Conservation (phyloP, 2,329 filamentous ascomycete species). For the Phialophora tarda region DNA sequence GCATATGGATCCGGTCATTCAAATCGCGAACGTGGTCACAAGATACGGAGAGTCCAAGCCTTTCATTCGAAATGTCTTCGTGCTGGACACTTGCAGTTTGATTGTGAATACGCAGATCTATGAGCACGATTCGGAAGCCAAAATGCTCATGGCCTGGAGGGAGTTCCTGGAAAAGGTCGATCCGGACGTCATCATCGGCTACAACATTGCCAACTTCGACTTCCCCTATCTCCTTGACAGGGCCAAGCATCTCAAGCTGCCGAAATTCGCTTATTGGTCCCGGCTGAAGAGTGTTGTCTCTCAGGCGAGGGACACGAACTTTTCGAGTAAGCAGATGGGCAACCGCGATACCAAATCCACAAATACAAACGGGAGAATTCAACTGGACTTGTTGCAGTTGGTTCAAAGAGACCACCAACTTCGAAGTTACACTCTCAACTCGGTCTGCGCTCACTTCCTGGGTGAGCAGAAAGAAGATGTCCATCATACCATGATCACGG, state of each 20-base stretch:
- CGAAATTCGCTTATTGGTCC: slow-evolving; percentile 84
- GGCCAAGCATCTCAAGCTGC: slow-evolving; percentile 80
- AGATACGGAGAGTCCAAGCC: slow-evolving; percentile 93
- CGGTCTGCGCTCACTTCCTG: slow-evolving; percentile 90
- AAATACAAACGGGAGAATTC: slow-evolving; percentile 91
- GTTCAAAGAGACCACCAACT: slow-evolving; percentile 94
- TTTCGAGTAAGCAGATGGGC: slow-evolving; percentile 98
- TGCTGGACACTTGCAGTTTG: slow-evolving; percentile 84
- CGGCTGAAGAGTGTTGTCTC: slow-evolving; percentile 75
- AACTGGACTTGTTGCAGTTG: slow-evolving; percentile 91
- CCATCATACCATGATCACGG: slow-evolving; percentile 98
- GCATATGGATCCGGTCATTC: slow-evolving; percentile 89
- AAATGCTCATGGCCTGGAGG: slow-evolving; percentile 92
- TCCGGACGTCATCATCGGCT: slow-evolving; percentile 96
- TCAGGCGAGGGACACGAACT: slow-evolving; percentile 76
- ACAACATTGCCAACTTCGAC: slow-evolving; percentile 99
- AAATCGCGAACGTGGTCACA: slow-evolving; percentile 96
- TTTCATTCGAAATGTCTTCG: slow-evolving; percentile 96
- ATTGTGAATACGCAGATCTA: slow-evolving; percentile 96
- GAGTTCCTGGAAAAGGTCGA: slow-evolving; percentile 89
- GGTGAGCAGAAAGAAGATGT: slow-evolving; percentile 99
- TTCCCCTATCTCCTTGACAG: slow-evolving; percentile 94
- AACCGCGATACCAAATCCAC: slow-evolving; percentile 92
- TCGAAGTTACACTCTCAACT: slow-evolving; percentile 95
- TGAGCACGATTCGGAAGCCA: slow-evolving; percentile 77